Conservation (phyloP, 139 green algal species). For the Tetradesmus lagerheimii region DNA sequence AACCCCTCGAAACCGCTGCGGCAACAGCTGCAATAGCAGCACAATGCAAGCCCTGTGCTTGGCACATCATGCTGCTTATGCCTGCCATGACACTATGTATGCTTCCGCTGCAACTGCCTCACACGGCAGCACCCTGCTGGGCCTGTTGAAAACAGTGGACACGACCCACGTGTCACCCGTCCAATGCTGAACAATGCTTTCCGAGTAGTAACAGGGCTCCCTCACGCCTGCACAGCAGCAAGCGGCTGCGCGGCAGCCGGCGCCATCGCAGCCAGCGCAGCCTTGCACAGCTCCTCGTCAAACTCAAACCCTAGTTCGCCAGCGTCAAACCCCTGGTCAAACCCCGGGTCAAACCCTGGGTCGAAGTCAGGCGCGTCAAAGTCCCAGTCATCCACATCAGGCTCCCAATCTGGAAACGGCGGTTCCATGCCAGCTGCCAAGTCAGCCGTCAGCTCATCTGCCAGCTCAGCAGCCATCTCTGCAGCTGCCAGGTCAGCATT, state of each 20-base stretch:
- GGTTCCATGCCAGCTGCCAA: background rate
- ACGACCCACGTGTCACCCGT: too few species aligned
- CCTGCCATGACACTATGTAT: too few species aligned
- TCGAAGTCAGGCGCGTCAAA: constrained; percentile 11
- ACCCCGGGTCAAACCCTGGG: background rate
- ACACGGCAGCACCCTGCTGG: too few species aligned
- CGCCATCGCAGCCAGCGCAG: background rate
- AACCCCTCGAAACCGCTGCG: too few species aligned
- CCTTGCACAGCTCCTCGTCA: background rate
- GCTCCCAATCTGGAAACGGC: background rate
- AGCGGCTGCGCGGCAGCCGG: background rate
- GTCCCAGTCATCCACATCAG: background rate
- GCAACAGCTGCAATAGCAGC: too few species aligned
- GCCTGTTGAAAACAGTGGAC: too few species aligned
- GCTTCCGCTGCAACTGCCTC: too few species aligned
- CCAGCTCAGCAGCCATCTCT: background rate
- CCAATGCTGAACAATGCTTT: too few species aligned
- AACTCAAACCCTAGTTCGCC: background rate
- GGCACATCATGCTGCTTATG: too few species aligned
- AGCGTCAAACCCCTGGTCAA: background rate
- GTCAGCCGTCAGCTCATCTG: background rate
- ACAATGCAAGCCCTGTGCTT: too few species aligned
- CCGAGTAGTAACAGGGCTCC: too few species aligned
- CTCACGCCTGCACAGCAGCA: background rate
- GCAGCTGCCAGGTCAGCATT: background rate